Conservation (phyloP, 176 grass and related monocot genomes). For the Chrysopogon serrulatus region DNA sequence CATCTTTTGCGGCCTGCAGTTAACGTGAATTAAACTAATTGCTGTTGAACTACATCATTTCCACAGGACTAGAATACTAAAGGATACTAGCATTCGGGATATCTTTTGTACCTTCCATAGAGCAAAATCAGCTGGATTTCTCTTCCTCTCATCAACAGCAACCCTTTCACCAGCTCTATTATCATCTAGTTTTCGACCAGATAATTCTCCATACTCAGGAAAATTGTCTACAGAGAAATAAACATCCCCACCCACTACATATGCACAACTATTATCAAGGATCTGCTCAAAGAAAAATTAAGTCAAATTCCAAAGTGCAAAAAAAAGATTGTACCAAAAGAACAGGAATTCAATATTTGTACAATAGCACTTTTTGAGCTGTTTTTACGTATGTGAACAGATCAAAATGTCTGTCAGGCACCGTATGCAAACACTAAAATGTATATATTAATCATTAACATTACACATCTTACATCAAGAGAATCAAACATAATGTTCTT, state of each 20-base stretch:
- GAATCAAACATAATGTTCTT: not conserved
- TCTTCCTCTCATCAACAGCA: conserved; percentile 83
- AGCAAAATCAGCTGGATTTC: conserved; percentile 96
- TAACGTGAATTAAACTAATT: not conserved
- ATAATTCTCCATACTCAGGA: conserved; percentile 76
- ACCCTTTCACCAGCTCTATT: conserved; percentile 98
- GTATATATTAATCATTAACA: not conserved
- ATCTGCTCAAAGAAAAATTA: conserved; percentile 59
- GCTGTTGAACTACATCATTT: conserved; percentile 10
- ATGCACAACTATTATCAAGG: conserved; percentile 75
- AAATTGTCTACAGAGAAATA: conserved; percentile 92
- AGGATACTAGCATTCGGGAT: not conserved
- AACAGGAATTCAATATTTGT: not conserved
- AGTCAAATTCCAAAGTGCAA: not conserved
- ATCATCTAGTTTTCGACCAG: conserved; percentile 92
- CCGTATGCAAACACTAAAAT: not conserved
- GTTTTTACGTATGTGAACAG: not conserved
- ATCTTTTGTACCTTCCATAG: conserved; percentile 86
- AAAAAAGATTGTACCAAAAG: not conserved
- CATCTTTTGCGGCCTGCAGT: conserved; percentile 78
- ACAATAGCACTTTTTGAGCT: not conserved
- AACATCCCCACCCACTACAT: conserved; percentile 75
- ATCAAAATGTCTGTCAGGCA: not conserved
- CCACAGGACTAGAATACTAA: not conserved
- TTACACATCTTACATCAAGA: not conserved